Evolutionary conservation across 2,329 filamentous ascomycete species (phyloP).

Genomic region (Podosphaera aphanis): DNA sequence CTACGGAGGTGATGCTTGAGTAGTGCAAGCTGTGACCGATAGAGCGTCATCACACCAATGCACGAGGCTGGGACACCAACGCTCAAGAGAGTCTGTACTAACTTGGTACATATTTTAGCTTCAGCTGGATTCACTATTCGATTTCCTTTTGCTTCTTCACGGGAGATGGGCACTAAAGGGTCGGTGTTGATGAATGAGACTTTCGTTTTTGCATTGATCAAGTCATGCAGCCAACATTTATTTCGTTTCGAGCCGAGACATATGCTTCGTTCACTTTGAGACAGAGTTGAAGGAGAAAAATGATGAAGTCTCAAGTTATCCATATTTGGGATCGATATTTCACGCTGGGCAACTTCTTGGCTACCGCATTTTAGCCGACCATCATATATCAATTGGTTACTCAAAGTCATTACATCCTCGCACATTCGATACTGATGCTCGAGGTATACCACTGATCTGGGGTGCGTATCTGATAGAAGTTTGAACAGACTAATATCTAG

Average conservation of each 20-base stretch:
- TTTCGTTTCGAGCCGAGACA: conserved; percentile 25
- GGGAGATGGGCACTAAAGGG: conserved; percentile 33
- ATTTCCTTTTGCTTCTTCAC: conserved; percentile 56
- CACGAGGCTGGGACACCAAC: conserved; percentile 51
- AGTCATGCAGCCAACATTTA: conserved; percentile 53
- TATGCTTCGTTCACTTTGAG: conserved; percentile 23
- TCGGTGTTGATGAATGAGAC: conserved; percentile 86
- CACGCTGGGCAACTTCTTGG: conserved; percentile 43
- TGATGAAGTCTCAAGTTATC: conserved; percentile 35
- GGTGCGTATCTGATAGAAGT: conserved; percentile 69
- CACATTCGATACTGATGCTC: conserved; percentile 98
- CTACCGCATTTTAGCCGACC: conserved; percentile 78
- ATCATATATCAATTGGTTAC: conserved; percentile 82
- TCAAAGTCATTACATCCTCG: conserved; percentile 83
- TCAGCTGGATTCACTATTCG: conserved; percentile 79
- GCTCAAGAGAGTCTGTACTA: conserved; percentile 56
- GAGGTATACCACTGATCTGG: conserved; percentile 67
- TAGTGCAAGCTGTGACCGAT: conserved; percentile 72
- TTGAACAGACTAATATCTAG: conserved; percentile 89
- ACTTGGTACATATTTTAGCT: conserved; percentile 50
- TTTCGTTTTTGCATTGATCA: conserved; percentile 45
- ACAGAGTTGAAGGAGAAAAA: conserved; percentile 23
- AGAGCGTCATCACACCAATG: conserved; percentile 91
- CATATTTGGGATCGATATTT: conserved; percentile 44
- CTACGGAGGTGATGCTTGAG: conserved; percentile 49